Evolutionary conservation across 495 filamentous ascomycete species (phyloP), one percentile per base, ranked within the genome.

Genomic region (Antarctomyces pellizariae): DNA sequence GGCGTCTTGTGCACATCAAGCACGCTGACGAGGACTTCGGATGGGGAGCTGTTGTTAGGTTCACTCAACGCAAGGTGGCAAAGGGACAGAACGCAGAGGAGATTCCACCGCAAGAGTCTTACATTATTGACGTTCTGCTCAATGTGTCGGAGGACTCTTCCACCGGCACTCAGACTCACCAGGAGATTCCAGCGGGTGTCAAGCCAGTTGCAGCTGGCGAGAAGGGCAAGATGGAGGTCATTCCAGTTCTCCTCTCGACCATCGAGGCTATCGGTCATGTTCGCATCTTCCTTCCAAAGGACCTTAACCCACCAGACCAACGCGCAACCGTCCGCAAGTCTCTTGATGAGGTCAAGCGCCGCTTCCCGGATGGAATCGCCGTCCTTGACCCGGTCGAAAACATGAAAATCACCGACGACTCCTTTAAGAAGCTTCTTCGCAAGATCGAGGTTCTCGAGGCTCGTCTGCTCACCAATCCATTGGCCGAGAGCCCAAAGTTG

Each of bases 371-470:
- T 46, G 86, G 86, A 2, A 50, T 95, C 27, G 68, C 86, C 7
- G 48, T 80, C 4, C 46, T 95, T 16, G 86, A 97, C 44, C 89
- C 86, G 0, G 67, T 97, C 27, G 82, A 95, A 42, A 75, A 89
- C 41, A 93, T 95, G 86, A 54, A 61, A 8, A 93, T 97, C 44
- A 71, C 56, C 9, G 86, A 95, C 44, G 77, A 86, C 3, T 67
- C 65, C 0, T 95, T 95, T 54, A 93, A 90, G 57, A 76, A 78
- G 41, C 62, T 86, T 2, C 67, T 93, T 7, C 66, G 84, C 37
- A 95, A 92, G 67, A 92, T 95, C 32, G 89, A 97, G 44, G 75
- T 92, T 14, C 63, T 95, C 4, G 89, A 97, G 46, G 78, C 82
- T n/a, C 66, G 72, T 15, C 54, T 97, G n/a, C 48, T 92, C 4